Conservation (phyloP, 495 filamentous ascomycete genomes). For the Poronia punctata region DNA sequence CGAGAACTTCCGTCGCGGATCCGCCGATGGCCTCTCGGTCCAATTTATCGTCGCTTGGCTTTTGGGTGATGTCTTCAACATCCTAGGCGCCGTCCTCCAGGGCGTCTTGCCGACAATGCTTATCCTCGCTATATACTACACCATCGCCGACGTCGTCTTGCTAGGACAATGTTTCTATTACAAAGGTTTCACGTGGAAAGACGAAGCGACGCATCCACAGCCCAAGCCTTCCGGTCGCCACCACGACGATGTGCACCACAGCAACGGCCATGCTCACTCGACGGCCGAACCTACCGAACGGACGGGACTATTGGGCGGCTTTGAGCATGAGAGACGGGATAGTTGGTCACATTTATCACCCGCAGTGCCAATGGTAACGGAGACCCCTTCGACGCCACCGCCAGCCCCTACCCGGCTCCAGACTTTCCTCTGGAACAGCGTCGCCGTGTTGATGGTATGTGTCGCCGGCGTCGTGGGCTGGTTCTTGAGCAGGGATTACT, state of each 20-base stretch:
- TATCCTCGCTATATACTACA: slow-evolving; percentile 93
- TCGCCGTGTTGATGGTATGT: slow-evolving; percentile 71
- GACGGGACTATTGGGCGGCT: slow-evolving; percentile 30
- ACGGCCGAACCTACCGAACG: slow-evolving; percentile 31
- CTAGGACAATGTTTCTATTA: slow-evolving; percentile 91
- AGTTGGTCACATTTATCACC: slow-evolving; percentile 68
- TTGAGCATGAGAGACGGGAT: slow-evolving; percentile 37
- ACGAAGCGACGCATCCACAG: slow-evolving; percentile 35
- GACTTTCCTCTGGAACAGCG: slow-evolving; percentile 60
- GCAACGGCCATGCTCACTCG: slow-evolving; percentile 2
- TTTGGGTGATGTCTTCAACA: slow-evolving; percentile 92
- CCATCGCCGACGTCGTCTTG: slow-evolving; percentile 83
- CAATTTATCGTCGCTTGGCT: slow-evolving; percentile 89
- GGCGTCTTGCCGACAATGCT: slow-evolving; percentile 93
- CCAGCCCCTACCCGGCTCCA: slow-evolving; percentile 44
- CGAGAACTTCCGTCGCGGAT: slow-evolving; percentile 82
- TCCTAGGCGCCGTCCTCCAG: slow-evolving; percentile 86
- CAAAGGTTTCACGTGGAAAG: slow-evolving; percentile 66
- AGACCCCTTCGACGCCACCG: slow-evolving; percentile 23
- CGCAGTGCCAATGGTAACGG: slow-evolving; percentile 59
- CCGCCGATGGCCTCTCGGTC: slow-evolving; percentile 83
- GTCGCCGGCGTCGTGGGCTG: slow-evolving; percentile 77
- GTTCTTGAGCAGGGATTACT: slow-evolving; percentile 55
- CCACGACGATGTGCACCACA: not conserved
- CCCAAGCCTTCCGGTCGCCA: slow-evolving; percentile 16